phyloP scores from a whole-genome alignment of 208 protist species.

The Leishmania braziliensis region DNA sequence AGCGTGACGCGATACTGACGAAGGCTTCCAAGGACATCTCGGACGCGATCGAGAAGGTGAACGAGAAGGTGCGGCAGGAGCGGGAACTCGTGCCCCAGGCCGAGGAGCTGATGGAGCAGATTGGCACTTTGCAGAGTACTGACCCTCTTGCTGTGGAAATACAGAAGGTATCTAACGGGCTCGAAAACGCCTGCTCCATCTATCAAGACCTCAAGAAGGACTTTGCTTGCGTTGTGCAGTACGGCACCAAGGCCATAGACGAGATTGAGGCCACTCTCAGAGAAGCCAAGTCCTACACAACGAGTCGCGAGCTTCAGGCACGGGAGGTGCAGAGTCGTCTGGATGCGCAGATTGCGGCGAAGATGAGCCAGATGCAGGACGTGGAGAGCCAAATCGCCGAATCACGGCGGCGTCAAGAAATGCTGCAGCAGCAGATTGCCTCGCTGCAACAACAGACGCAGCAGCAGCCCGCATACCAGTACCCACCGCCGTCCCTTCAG shows the following conservation, averaged over 20 bases:
- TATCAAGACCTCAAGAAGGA: slow-evolving; percentile 62
- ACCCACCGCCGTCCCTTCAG: neutral
- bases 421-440: slow-evolving; percentile 37
- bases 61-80: slow-evolving; percentile 47
- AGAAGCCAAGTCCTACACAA: slow-evolving; percentile 63
- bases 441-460: slow-evolving; percentile 26
- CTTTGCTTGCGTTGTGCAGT: slow-evolving; percentile 49
- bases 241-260: slow-evolving; percentile 51
- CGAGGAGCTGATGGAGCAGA: slow-evolving; percentile 53
- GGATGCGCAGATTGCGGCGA: slow-evolving; percentile 76
- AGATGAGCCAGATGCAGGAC: slow-evolving; percentile 68
- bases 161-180: slow-evolving; percentile 75
- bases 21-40: slow-evolving; percentile 55
- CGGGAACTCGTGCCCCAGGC: slow-evolving; percentile 40
- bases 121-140: slow-evolving; percentile 68
- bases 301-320: slow-evolving; percentile 61
- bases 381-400: slow-evolving; percentile 39
- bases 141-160: slow-evolving; percentile 72
- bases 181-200: slow-evolving; percentile 65
- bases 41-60: slow-evolving; percentile 63
- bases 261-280: slow-evolving; percentile 53
- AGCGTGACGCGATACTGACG: slow-evolving; percentile 57
- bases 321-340: slow-evolving; percentile 55
- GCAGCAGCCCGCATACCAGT: neutral
- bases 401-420: slow-evolving; percentile 48